phyloP scores from a whole-genome alignment of 768 basidiomycete genomes.

The Clitopilus hobsonii region DNA sequence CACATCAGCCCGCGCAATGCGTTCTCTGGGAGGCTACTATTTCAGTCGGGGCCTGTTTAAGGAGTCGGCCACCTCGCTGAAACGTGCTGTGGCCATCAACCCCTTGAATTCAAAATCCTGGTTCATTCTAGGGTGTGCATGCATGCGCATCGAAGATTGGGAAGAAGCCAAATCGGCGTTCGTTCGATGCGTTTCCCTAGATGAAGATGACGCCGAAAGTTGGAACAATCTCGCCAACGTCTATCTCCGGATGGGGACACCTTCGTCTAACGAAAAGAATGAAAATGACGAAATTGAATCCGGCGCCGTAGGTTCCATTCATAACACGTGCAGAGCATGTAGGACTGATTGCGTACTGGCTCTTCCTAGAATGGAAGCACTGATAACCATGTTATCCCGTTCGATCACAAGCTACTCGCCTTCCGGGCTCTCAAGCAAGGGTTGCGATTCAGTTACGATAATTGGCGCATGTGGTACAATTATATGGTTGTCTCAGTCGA shows the following conservation, averaged over 20 bases:
- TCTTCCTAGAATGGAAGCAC: conserved; percentile 13
- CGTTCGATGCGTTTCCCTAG: conserved; percentile 79
- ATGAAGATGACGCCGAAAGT: conserved; percentile 95
- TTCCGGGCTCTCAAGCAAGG: conserved; percentile 92
- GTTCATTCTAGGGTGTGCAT: conserved; percentile 96
- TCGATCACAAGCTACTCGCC: conserved; percentile 79
- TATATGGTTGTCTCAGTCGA: conserved; percentile 93
- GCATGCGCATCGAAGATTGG: conserved; percentile 81
- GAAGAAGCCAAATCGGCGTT: conserved; percentile 80
- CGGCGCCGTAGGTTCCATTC: not conserved
- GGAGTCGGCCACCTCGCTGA: conserved; percentile 61
- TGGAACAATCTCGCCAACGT: conserved; percentile 97
- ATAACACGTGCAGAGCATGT: not conserved
- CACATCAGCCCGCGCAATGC: conserved; percentile 86
- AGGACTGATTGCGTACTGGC: conserved; percentile 4
- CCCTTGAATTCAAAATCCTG: conserved; percentile 84
- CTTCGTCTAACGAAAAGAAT: conserved; percentile 14
- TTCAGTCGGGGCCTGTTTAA: conserved; percentile 64
- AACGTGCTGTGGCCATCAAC: conserved; percentile 80
- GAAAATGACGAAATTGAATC: conserved; percentile 17
- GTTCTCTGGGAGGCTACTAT: conserved; percentile 82
- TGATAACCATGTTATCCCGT: conserved; percentile 36
- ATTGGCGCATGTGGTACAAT: conserved; percentile 99
- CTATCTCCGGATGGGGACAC: conserved; percentile 76
- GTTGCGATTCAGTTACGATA: conserved; percentile 76